Evolutionary conservation across 2,329 filamentous ascomycete species (phyloP).

Genomic region (Teratosphaeria destructans): DNA sequence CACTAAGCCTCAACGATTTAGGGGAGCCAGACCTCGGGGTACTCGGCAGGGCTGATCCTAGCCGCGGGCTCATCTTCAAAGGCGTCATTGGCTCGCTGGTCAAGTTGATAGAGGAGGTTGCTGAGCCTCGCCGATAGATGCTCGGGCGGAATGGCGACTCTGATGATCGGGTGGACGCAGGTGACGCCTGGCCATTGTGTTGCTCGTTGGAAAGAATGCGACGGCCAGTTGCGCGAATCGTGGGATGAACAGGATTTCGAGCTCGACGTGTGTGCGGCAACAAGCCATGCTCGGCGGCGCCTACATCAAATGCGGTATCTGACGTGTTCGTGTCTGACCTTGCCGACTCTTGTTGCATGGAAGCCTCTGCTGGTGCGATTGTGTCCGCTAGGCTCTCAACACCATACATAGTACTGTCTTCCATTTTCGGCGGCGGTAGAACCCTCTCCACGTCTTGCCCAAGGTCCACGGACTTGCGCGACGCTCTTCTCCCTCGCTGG

Average conservation of each 20-base stretch:
- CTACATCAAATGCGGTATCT: constrained; percentile 10
- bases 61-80: constrained; percentile 37
- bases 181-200: constrained; percentile 9
- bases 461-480: constrained; percentile 12
- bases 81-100: constrained; percentile 36
- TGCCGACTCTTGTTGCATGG: constrained; percentile 13
- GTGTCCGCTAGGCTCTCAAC: constrained; percentile 49
- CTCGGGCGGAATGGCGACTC: constrained; percentile 15
- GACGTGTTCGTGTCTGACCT: constrained; percentile 16
- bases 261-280: constrained; percentile 17
- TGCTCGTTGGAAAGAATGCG: constrained; percentile 25
- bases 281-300: constrained; percentile 7
- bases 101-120: constrained; percentile 18
- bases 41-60: constrained; percentile 42
- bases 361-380: constrained; percentile 32
- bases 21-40: constrained; percentile 51
- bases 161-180: constrained; percentile 13
- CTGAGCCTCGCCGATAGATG: constrained; percentile 16
- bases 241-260: constrained; percentile 27
- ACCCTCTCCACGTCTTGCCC: background rate
- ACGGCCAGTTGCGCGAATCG: constrained; percentile 22
- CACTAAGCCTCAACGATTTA: constrained; percentile 49
- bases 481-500: constrained; percentile 15
- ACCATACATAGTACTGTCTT: constrained; percentile 43
- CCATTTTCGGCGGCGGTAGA: constrained; percentile 2